phyloP scores from a whole-genome alignment of 257 asterid genomes.

The Solanum megistacrolobum region DNA sequence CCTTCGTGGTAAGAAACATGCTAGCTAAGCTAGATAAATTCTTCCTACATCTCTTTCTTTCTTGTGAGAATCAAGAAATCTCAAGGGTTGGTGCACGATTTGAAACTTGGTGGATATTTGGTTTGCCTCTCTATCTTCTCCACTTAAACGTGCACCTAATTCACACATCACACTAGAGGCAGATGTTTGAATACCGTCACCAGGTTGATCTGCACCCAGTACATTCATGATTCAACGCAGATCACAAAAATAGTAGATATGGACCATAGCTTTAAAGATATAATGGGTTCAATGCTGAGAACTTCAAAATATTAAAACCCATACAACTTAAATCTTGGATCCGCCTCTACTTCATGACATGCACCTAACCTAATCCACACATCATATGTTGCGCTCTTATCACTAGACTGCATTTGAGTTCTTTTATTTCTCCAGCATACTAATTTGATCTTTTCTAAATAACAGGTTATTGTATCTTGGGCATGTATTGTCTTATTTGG shows the following conservation, averaged over 20 bases:
- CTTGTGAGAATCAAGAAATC: neutral
- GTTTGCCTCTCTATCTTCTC: neutral
- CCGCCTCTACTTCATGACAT: neutral
- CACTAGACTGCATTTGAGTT: neutral
- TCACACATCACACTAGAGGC: neutral
- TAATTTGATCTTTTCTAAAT: neutral
- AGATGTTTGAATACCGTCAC: neutral
- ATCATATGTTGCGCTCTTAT: neutral
- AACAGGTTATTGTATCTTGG: conserved; percentile 81
- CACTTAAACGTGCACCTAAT: neutral
- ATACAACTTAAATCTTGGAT: neutral
- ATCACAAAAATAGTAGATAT: too few species aligned
- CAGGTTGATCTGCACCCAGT: neutral
- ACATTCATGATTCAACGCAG: too few species aligned
- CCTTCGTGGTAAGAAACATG: conserved; percentile 55
- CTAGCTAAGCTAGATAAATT: neutral
- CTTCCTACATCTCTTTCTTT: neutral
- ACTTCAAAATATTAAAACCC: neutral
- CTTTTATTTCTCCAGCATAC: neutral
- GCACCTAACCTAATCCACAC: neutral
- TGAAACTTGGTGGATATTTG: neutral
- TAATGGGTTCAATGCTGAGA: too few species aligned
- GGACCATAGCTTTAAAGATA: neutral
- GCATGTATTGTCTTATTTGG: conserved; percentile 42
- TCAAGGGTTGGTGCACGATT: neutral